phyloP scores from a whole-genome alignment of 371 early-diverging fungal genomes.

The Mortierella polycephala region DNA sequence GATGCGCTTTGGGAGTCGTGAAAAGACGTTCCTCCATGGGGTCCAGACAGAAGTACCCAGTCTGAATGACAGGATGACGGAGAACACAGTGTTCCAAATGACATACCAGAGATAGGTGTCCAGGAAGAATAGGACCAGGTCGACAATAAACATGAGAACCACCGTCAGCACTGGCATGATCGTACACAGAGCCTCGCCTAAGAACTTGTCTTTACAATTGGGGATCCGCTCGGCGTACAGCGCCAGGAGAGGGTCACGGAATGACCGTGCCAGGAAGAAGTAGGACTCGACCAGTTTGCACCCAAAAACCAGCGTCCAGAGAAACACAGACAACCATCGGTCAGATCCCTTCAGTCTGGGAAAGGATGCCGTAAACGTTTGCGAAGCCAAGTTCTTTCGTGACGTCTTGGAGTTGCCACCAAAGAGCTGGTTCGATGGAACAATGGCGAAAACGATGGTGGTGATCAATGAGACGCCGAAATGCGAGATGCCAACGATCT shows the following conservation, averaged over 20 bases:
- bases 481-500: conserved; percentile 73
- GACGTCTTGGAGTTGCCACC: conserved; percentile 57
- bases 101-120: conserved; percentile 94
- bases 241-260: conserved; percentile 79
- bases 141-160: conserved; percentile 79
- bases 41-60: conserved; percentile 89
- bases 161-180: conserved; percentile 79
- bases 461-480: conserved; percentile 72
- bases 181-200: conserved; percentile 64
- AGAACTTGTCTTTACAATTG: conserved; percentile 67
- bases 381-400: conserved; percentile 65
- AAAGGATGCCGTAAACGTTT: conserved; percentile 82
- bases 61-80: conserved; percentile 79
- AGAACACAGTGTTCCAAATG: conserved; percentile 83
- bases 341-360: conserved; percentile 76
- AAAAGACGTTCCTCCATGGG: conserved; percentile 87
- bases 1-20: conserved; percentile 83
- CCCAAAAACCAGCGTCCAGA: conserved; percentile 82
- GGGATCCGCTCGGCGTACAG: conserved; percentile 65
- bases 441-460: conserved; percentile 70
- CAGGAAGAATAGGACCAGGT: conserved; percentile 84
- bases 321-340: conserved; percentile 74
- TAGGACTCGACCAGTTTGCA: conserved; percentile 85
- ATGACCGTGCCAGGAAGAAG: conserved; percentile 83
- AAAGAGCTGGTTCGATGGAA: conserved; percentile 76